Conservation (phyloP, 2,329 filamentous ascomycete species). For the Pseudocercospora crystallina region DNA sequence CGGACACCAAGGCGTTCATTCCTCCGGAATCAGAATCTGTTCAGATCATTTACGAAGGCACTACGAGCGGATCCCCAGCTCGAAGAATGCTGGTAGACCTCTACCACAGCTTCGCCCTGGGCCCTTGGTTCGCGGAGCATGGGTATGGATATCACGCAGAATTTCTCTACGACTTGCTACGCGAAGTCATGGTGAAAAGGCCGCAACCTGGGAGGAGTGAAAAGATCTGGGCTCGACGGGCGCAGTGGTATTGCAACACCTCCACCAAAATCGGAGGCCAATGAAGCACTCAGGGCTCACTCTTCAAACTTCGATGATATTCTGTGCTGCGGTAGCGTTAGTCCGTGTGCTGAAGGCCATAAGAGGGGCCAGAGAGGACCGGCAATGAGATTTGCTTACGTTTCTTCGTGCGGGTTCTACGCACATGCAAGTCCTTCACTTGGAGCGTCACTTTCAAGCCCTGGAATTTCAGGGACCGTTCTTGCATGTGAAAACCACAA, state of each 20-base stretch:
- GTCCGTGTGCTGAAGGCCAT: too few species aligned
- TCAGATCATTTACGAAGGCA: slow-evolving; percentile 3
- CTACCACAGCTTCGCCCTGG: slow-evolving; percentile 1
- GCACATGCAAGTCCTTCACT: too few species aligned
- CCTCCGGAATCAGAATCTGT: neutral
- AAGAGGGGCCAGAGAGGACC: too few species aligned
- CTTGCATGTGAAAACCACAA: too few species aligned
- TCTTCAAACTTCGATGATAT: too few species aligned
- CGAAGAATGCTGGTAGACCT: slow-evolving; percentile 5
- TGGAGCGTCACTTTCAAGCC: too few species aligned
- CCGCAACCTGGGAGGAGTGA: neutral
- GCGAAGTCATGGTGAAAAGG: slow-evolving; percentile 2
- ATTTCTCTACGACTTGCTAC: slow-evolving; percentile 5
- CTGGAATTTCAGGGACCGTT: too few species aligned
- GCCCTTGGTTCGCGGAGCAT: neutral
- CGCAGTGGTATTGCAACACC: neutral
- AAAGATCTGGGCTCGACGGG: neutral
- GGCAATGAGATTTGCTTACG: too few species aligned
- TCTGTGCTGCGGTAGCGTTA: too few species aligned
- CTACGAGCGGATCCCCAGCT: neutral
- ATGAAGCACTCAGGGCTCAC: too few species aligned
- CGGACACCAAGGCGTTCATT: neutral
- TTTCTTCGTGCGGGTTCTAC: too few species aligned
- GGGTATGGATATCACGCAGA: slow-evolving; percentile 5
- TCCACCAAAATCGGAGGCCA: too few species aligned